Percentiles rank a stretch among this genome's conserved stretches.
phyloP scores from a whole-genome alignment of 1,284 basidiomycete genomes.

The Pholiota adiposa region DNA sequence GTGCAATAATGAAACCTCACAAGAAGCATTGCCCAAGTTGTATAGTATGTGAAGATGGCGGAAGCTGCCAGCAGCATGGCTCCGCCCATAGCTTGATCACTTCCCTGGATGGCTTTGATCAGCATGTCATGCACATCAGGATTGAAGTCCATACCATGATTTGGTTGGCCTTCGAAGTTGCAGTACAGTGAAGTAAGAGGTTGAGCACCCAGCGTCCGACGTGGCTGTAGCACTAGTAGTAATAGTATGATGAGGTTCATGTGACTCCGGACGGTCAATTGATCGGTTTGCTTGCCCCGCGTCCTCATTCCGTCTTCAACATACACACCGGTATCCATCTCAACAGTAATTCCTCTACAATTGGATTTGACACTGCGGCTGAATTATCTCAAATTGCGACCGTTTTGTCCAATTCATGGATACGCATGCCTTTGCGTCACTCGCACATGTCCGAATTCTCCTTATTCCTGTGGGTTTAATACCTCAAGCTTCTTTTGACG shows the following conservation, averaged over 20 bases:
- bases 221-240: too few relatives aligned
- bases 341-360: not conserved
- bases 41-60: constrained; percentile 87
- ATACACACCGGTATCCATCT: not conserved
- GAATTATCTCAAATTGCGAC: not conserved
- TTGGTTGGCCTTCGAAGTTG: not conserved
- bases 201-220: not conserved
- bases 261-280: constrained; percentile 12
- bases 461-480: constrained; percentile 81
- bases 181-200: not conserved
- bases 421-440: constrained; percentile 71
- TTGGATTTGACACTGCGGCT: not conserved
- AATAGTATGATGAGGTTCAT: constrained; percentile 14
- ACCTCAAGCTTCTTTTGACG: constrained; percentile 62
- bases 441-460: constrained; percentile 78
- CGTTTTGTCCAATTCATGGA: constrained; percentile 52
- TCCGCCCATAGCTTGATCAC: constrained; percentile 83
- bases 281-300: not conserved
- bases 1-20: constrained; percentile 49
- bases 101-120: constrained; percentile 51
- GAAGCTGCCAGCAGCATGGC: constrained; percentile 80
- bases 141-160: not conserved
- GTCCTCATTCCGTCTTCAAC: not conserved
- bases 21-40: constrained; percentile 86
- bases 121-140: not conserved